phyloP scores from a whole-genome alignment of 2,329 filamentous ascomycete species.

The Trichoderma citrinoviride region DNA sequence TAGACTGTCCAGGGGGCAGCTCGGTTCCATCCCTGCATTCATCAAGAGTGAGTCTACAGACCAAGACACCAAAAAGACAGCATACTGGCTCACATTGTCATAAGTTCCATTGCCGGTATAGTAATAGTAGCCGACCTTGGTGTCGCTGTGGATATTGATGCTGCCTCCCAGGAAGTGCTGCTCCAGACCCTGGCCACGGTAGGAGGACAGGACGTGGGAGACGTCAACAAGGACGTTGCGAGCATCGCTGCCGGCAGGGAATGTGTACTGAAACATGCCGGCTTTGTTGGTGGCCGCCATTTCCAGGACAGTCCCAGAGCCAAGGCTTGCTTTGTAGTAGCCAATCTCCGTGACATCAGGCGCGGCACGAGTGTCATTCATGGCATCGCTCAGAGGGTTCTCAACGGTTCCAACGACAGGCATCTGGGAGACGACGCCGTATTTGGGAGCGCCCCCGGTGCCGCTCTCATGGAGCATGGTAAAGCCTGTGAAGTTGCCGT shows the following conservation, averaged over 20 bases:
- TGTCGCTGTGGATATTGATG: slow-evolving; percentile 49
- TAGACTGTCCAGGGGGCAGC: slow-evolving; percentile 61
- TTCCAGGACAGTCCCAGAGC: slow-evolving; percentile 55
- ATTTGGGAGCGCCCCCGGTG: slow-evolving; percentile 68
- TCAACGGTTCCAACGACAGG: slow-evolving; percentile 49
- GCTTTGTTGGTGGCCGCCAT: slow-evolving; percentile 55
- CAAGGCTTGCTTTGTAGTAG: slow-evolving; percentile 57
- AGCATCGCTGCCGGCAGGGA: slow-evolving; percentile 41
- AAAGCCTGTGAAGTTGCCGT: slow-evolving; percentile 57
- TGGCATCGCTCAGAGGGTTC: slow-evolving; percentile 55
- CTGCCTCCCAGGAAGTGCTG: slow-evolving; percentile 62
- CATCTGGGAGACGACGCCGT: slow-evolving; percentile 63
- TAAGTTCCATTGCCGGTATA: slow-evolving; percentile 63
- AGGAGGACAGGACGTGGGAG: slow-evolving; percentile 64
- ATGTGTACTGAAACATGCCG: slow-evolving; percentile 61
- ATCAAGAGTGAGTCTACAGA: not conserved
- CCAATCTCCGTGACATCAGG: slow-evolving; percentile 56
- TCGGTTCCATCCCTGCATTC: slow-evolving; percentile 57
- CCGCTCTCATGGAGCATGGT: slow-evolving; percentile 65
- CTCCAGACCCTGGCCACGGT: slow-evolving; percentile 57
- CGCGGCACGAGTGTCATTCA: slow-evolving; percentile 53
- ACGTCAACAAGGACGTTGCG: slow-evolving; percentile 60
- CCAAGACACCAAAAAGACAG: not conserved
- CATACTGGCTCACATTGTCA: slow-evolving; percentile 49
- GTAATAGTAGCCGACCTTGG: slow-evolving; percentile 36